These are phyloP conservation scores for Crucibulum laeve DNA, from an alignment of 768 basidiomycete species.

Conservation along the genomic window DNA sequence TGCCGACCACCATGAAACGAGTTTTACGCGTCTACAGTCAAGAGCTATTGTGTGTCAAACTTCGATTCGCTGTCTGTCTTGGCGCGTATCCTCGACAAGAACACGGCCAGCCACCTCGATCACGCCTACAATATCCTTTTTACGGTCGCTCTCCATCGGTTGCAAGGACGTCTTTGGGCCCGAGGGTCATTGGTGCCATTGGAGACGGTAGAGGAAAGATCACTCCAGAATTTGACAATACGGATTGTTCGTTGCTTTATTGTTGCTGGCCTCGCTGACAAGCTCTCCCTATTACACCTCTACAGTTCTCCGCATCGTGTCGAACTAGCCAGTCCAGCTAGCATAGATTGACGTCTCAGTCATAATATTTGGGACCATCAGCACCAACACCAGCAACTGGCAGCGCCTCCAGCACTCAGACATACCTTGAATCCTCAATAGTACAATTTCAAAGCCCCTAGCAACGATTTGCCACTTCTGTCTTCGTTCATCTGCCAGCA, in stretches of 20 bases:
- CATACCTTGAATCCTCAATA: conserved; percentile 16
- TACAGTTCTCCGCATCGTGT: conserved; percentile 28
- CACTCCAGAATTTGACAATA: conserved; percentile 51
- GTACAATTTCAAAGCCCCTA: too few species aligned
- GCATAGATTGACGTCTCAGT: conserved; percentile 35
- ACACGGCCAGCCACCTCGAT: too few species aligned
- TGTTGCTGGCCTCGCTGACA: too few species aligned
- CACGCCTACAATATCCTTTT: too few species aligned
- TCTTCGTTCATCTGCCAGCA: conserved; percentile 23
- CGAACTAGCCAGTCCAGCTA: conserved; percentile 18
- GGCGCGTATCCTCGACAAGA: too few species aligned
- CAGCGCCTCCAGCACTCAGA: conserved; percentile 24
- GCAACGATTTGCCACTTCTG: too few species aligned
- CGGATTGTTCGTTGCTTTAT: too few species aligned
- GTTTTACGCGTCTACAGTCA: too few species aligned
- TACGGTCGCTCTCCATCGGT: too few species aligned
- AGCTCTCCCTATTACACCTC: conserved; percentile 33
- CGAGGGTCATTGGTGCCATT: conserved; percentile 67
- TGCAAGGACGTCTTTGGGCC: conserved; percentile 69
- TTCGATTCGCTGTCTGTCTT: too few species aligned
- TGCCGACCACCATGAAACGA: too few species aligned
- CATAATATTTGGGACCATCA: conserved; percentile 20
- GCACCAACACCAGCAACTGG: conserved; percentile 18
- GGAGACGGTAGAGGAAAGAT: conserved; percentile 74
- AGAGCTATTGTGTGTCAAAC: too few species aligned